Base-by-base conservation (phyloP, 345 rosid species). In the Microthlaspi erraticum region DNA sequence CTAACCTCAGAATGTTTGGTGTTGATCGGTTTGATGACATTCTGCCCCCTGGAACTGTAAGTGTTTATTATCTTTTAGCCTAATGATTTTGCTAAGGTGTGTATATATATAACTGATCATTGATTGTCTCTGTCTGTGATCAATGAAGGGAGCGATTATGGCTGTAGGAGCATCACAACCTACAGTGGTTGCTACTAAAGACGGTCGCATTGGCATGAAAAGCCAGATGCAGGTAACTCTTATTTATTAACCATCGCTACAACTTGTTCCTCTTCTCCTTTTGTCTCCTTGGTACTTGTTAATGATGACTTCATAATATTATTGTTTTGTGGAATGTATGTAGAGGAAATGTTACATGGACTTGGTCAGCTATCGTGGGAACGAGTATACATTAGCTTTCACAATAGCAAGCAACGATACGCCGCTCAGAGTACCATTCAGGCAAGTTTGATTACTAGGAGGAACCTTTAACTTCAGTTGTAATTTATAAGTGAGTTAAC, bases 1-100 rank as follows among this genome's bases (percentile, higher is more conserved):
- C 98, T 49, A 93, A 93, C 87, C 96, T 94, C 38, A 97, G 98
- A 75, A 94, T 94, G 98, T 89, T 86, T 76, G 99, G 98, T 0
- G 99, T 91, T 13, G 96, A 91, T 67, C 93, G 98, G 31, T 94
- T 94, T 72, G 99, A 89, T 84, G 99, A 96, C 75, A 89, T 91
- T 77, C 79, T 94, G 10, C 98, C 96, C 26, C 97, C 92, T 14
- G 99, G 99, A 88, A 94, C 96, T 59, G 98, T 91, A 70, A 79
- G 93, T 82, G 14, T 49, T 12, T 26, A 41, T 10, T n/a, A 26
- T 42, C 29, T 18, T 18, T 58, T 29, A 11, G 58, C 19, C 13
- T 52, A 19, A 33, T 0, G 6, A 19, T 49, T n/a, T 38, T 34
- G 46, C 19, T 8, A 29, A 61, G 59, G 52, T 26, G 26, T 60